Percentiles rank a stretch among this genome's conserved stretches.
Evolutionary conservation across 352 stramenopile genomes (phyloP).

Genomic region (Phytophthora pseudosyringae): DNA sequence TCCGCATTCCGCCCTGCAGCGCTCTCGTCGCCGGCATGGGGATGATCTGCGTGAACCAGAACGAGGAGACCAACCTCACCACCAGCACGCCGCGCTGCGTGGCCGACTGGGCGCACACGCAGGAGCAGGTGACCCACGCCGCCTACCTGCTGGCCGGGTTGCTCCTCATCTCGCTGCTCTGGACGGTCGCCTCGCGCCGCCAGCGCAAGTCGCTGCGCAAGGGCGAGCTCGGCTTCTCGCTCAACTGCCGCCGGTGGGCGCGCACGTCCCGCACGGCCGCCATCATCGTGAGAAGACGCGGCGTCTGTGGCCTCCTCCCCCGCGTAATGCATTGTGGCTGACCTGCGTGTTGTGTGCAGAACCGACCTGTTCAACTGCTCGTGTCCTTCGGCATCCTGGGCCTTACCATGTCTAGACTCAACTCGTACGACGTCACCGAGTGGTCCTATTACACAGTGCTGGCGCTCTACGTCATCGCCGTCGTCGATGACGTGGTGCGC

Average conservation of each 20-base stretch:
- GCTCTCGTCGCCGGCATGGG: slow-evolving; percentile 39
- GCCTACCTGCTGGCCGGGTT: slow-evolving; percentile 52
- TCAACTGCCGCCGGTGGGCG: slow-evolving; percentile 75
- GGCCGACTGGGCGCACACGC: slow-evolving; percentile 74
- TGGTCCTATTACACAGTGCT: slow-evolving; percentile 74
- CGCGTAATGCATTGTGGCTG: neutral
- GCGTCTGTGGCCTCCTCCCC: neutral
- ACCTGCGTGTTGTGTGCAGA: slow-evolving; percentile 39
- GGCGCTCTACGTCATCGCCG: slow-evolving; percentile 59
- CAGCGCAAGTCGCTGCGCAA: slow-evolving; percentile 59
- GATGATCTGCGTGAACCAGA: slow-evolving; percentile 78
- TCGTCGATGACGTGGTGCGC: slow-evolving; percentile 74
- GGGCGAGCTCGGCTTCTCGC: slow-evolving; percentile 83
- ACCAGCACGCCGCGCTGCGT: slow-evolving; percentile 62
- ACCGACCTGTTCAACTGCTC: slow-evolving; percentile 76
- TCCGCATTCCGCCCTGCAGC: slow-evolving; percentile 18
- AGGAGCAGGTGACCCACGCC: slow-evolving; percentile 73
- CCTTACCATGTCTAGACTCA: slow-evolving; percentile 72
- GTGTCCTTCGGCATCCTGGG: slow-evolving; percentile 77
- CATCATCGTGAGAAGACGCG: slow-evolving; percentile 58
- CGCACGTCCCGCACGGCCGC: slow-evolving; percentile 73
- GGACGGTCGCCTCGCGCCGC: slow-evolving; percentile 61
- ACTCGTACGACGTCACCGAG: slow-evolving; percentile 74
- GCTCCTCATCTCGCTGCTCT: slow-evolving; percentile 54
- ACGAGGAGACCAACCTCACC: slow-evolving; percentile 37